These are phyloP conservation scores for Russula earlei DNA, from an alignment of 768 basidiomycete species.

Conservation along the genomic window DNA sequence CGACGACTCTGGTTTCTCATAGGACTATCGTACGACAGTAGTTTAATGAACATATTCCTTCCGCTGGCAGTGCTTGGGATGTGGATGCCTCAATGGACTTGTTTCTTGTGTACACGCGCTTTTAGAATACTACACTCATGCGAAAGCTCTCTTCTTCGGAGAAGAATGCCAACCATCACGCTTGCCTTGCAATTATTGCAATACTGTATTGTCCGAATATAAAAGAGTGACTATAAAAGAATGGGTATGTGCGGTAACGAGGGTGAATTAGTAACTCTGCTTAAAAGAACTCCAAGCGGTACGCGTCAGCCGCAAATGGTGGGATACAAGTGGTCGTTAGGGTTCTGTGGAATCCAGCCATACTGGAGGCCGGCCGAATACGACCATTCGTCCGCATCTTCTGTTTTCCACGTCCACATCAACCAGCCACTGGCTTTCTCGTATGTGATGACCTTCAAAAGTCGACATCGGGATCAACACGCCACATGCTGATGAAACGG, in stretches of 20 bases:
- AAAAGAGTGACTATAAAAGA: neutral
- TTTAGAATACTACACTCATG: too few species aligned
- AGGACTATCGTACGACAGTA: neutral
- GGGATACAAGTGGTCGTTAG: slow-evolving; percentile 44
- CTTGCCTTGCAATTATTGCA: neutral
- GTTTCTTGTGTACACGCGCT: too few species aligned
- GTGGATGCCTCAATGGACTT: neutral
- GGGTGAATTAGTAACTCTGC: neutral
- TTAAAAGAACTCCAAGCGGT: neutral
- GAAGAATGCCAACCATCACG: too few species aligned
- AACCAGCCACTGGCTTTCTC: slow-evolving; percentile 69
- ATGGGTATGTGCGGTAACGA: neutral
- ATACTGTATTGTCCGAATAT: neutral
- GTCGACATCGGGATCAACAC: neutral
- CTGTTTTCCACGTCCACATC: slow-evolving; percentile 81
- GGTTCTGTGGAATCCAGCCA: slow-evolving; percentile 76
- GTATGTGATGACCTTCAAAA: slow-evolving; percentile 39
- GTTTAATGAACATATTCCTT: neutral
- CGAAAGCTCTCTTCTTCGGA: neutral
- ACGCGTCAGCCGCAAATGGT: slow-evolving; percentile 40
- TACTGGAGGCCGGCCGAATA: slow-evolving; percentile 71
- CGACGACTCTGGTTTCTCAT: neutral
- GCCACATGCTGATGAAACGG: too few species aligned
- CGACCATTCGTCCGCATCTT: slow-evolving; percentile 80
- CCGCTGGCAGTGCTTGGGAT: neutral